Base-by-base conservation (phyloP, 176 grass and related monocot genomes). In the Zoysia pacifica region DNA sequence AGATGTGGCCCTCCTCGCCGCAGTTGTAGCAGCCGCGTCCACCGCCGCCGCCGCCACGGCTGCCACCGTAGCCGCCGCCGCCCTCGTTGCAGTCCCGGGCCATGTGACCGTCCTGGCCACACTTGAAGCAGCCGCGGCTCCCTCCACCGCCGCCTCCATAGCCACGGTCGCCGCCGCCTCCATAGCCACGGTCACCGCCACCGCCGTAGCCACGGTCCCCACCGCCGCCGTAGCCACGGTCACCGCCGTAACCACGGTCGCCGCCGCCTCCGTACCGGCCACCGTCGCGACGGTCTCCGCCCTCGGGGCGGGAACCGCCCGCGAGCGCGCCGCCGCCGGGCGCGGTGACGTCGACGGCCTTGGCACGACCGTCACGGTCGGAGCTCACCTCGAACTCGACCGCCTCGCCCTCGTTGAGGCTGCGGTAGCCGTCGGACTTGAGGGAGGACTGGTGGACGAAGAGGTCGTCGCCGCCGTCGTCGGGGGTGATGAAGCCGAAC, bases 41-140 rank as follows among this genome's bases (percentile, higher is more conserved):
- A 2, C 74, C 19, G 13, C 62, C 62, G 4, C 62, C 62, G 11
- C 62, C 62, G 1, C 62, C 35, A 36, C 56, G n/a, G 12, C 56
- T n/a, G 13, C 53, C 53, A 15, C 53, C 53, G 53, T 18, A 15
- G 60, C 60, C 61, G 1, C 35, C 11, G 11, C 61, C 28, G 4
- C 11, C 28, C 35, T 37, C 11, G 35, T 9, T 1, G 79, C 88
- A 90, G 71, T 90, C 88, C 46, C 83, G 65, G 3, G 88, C 75
- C 69, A 90, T 86, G 65, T 90, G 88, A 5, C 88, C 89, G 5
- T 80, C 39, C 74, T 90, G 79, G 0, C 88, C 88, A 6, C 88
- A 90, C 67, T 82, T 86, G 73, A 75, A 89, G 71, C 87, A 89
- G 3, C 61, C 61, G 11, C 16, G 14, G 5, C 43, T 19, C 4